These are phyloP conservation scores for Fragosphaeria purpurea DNA, from an alignment of 2,329 filamentous ascomycete genomes.

Conservation along the genomic window DNA sequence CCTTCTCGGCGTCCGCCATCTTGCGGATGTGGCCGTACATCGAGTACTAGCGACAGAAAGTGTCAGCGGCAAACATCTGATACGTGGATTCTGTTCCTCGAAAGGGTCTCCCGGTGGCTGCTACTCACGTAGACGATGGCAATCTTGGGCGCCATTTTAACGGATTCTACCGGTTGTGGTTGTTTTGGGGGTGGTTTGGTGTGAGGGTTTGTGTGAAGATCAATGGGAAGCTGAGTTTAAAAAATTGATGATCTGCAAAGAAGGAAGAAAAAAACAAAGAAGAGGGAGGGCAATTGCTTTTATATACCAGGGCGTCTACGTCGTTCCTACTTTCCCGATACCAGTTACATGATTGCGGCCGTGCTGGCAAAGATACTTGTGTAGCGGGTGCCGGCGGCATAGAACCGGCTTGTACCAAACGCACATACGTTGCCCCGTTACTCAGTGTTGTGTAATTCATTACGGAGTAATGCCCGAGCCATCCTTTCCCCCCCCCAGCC, in stretches of 20 bases:
- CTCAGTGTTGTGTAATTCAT: too few species aligned
- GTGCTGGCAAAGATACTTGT: too few species aligned
- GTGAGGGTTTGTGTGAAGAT: conserved; percentile 7
- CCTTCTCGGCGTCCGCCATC: conserved; percentile 82
- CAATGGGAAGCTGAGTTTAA: background rate
- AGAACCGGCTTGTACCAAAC: too few species aligned
- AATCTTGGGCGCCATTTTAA: conserved; percentile 78
- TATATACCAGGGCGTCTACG: too few species aligned
- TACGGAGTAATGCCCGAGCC: too few species aligned
- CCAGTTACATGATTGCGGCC: too few species aligned
- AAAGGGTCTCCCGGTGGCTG: background rate
- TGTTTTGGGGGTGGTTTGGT: too few species aligned
- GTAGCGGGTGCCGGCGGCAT: too few species aligned
- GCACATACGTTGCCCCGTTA: too few species aligned
- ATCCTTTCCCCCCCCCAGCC: too few species aligned
- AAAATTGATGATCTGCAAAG: background rate
- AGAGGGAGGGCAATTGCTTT: background rate
- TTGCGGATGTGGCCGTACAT: conserved; percentile 85
- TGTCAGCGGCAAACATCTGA: background rate
- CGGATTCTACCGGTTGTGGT: background rate
- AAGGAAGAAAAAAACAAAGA: background rate
- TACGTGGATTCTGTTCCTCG: background rate
- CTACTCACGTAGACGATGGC: conserved; percentile 76
- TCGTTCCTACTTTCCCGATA: too few species aligned
- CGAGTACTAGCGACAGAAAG: conserved; percentile 55